Evolutionary conservation across 139 green algal genomes (phyloP).

Genomic region (Raphidocelis subcapitata): DNA sequence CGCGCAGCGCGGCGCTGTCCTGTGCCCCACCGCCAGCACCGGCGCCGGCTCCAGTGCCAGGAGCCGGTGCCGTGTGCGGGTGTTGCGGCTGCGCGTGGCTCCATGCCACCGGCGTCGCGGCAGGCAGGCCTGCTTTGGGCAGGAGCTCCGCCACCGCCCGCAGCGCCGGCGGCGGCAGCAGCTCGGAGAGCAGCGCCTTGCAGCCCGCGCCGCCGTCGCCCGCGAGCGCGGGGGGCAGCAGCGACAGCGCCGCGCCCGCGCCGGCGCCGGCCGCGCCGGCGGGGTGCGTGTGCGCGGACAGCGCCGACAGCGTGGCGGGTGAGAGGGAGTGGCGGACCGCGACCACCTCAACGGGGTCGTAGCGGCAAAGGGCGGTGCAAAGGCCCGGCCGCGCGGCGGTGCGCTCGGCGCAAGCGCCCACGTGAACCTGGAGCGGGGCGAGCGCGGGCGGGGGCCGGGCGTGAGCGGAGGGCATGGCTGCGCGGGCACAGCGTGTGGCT

Average conservation of each 20-base stretch:
- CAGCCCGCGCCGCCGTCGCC: too few relatives aligned
- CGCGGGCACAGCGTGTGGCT: too few relatives aligned
- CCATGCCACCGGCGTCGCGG: conserved; percentile 10
- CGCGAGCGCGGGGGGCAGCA: too few relatives aligned
- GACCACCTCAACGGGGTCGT: conserved; percentile 42
- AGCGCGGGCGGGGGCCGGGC: not conserved
- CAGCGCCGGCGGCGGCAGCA: not conserved
- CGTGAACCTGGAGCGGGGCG: not conserved
- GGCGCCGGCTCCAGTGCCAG: too few relatives aligned
- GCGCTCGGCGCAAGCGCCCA: conserved; percentile 4
- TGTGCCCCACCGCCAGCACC: too few relatives aligned
- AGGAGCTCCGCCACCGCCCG: not conserved
- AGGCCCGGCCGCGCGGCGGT: conserved; percentile 33
- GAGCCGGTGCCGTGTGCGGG: too few relatives aligned
- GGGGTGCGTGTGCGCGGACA: not conserved
- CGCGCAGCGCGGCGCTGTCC: conserved; percentile 14
- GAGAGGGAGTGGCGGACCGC: conserved; percentile 29
- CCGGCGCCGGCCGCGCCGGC: conserved; percentile 3
- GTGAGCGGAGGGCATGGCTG: too few relatives aligned
- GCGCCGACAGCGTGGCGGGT: conserved; percentile 26
- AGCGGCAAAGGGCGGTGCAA: conserved; percentile 31
- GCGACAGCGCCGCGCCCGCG: not conserved
- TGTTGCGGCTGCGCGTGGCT: conserved; percentile 18
- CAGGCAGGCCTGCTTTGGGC: not conserved
- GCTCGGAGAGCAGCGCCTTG: not conserved